These are phyloP conservation scores for Coniosporium apollinis DNA, from an alignment of 495 filamentous ascomycete genomes.

Conservation along the genomic window DNA sequence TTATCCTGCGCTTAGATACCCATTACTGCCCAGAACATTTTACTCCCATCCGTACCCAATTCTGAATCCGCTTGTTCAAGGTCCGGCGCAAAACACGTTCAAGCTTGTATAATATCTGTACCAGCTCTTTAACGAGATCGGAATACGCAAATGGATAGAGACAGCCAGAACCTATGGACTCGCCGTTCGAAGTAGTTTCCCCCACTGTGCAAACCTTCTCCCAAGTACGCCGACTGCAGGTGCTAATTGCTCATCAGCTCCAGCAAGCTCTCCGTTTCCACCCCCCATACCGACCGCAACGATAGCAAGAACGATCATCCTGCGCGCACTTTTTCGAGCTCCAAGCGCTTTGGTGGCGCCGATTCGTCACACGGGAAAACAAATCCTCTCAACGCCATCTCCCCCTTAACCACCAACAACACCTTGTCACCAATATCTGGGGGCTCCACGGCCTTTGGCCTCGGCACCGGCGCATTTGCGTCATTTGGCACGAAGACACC, in stretches of 20 bases:
- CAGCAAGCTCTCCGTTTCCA: constrained; percentile 82
- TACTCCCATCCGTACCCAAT: no score
- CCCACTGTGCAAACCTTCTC: constrained; percentile 1
- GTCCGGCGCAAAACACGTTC: no score
- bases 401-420: constrained; percentile 46
- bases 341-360: constrained; percentile 63
- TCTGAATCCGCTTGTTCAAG: no score
- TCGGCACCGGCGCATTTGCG: constrained; percentile 90
- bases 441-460: constrained; percentile 82
- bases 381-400: constrained; percentile 73
- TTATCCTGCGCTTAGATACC: no score
- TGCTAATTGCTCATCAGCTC: constrained; percentile 30
- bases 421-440: constrained; percentile 75
- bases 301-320: constrained; percentile 44
- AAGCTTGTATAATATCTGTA: no score
- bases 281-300: constrained; percentile 39
- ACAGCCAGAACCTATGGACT: constrained; percentile 69
- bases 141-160: constrained; percentile 41
- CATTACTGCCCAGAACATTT: no score
- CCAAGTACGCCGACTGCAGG: not conserved
- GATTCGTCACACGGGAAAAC: constrained; percentile 60
- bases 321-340: constrained; percentile 43
- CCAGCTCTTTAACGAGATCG: no score
- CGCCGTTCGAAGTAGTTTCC: constrained; percentile 74
- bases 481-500: constrained; percentile 87